Conservation (phyloP, 331 rosid species). For the Quercus lobata region DNA sequence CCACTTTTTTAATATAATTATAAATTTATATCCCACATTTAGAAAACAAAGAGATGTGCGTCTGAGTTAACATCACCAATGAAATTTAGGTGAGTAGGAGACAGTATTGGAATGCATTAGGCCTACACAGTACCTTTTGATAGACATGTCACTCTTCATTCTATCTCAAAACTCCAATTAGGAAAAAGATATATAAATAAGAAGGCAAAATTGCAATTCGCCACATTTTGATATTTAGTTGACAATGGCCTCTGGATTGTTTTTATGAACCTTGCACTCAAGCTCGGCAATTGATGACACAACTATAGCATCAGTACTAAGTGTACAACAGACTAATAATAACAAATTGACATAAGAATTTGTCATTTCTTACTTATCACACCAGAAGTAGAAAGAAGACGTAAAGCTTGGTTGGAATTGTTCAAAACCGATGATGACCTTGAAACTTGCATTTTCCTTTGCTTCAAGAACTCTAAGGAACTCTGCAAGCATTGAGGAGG, state of each 20-base stretch:
- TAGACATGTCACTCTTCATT: no score
- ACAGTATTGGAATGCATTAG: background rate
- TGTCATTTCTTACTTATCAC: conserved; percentile 37
- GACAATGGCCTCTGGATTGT: background rate
- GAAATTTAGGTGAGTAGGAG: background rate
- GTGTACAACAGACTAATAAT: background rate
- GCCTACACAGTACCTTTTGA: background rate
- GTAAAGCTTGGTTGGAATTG: conserved; percentile 70
- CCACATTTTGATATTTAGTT: background rate
- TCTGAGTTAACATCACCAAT: background rate
- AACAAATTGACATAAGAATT: background rate
- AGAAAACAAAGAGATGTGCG: background rate
- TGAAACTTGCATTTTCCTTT: conserved; percentile 53
- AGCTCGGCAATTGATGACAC: background rate
- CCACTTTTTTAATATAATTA: background rate
- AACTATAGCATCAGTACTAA: background rate
- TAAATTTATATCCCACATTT: background rate
- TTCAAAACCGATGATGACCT: conserved; percentile 70
- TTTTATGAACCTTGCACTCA: background rate
- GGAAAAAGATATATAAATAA: no score
- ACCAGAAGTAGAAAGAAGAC: conserved; percentile 63
- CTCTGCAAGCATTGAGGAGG: conserved; percentile 56
- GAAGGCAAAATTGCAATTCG: background rate
- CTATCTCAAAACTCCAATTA: no score
- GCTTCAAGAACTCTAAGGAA: conserved; percentile 69